Base-by-base conservation (phyloP, 2,329 filamentous ascomycete genomes). In the Triangularia verruculosa region DNA sequence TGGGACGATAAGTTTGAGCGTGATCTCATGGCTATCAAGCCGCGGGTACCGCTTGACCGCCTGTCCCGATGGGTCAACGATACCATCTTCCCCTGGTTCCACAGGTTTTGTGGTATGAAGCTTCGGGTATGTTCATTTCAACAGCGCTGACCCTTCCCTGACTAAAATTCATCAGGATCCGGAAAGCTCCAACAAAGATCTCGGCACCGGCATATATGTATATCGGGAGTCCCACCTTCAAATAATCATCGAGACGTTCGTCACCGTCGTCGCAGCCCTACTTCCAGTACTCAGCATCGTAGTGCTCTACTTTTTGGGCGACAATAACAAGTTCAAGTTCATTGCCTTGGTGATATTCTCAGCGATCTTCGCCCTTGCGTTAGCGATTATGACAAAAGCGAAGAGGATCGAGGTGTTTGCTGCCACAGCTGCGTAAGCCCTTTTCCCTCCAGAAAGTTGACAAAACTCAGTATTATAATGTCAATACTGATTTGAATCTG, bases 331-430 rank as follows among this genome's bases (percentile, higher is more conserved):
- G 2, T 30, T 67, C 4, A 63, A 72, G n/a, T 66, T 75, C 2
- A 69, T 62, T 6, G 56, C 72, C 1, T 64, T 70, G 8, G 67
- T 71, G 12, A 55, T 65, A 1, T 72, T 74, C 55, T 71, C 70
- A 2, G 66, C 65, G 0, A 20, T 71, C 4, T 75, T 75, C 59
- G 64, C 70, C 11, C 30, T 70, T 12, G 61, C 63, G 1, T 59
- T 75, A 32, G 63, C 67, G 2, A 28, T 70, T 32, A 65, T 71
- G 32, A 74, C 72, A 2, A 68, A 65, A 11, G 70, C 70, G 1
- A 70, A 62, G 30, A 71, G 64, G 52, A 64, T 70, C 8, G 72
- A 75, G 32, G 64, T 74, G 2, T 75, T 75, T 65, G 68, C 68
- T 9, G 73, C 71, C 3, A 73, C 72, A 17, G 70, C 72, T 11